phyloP scores from a whole-genome alignment of 1,284 basidiomycete species.

The Puccinia coronata region DNA sequence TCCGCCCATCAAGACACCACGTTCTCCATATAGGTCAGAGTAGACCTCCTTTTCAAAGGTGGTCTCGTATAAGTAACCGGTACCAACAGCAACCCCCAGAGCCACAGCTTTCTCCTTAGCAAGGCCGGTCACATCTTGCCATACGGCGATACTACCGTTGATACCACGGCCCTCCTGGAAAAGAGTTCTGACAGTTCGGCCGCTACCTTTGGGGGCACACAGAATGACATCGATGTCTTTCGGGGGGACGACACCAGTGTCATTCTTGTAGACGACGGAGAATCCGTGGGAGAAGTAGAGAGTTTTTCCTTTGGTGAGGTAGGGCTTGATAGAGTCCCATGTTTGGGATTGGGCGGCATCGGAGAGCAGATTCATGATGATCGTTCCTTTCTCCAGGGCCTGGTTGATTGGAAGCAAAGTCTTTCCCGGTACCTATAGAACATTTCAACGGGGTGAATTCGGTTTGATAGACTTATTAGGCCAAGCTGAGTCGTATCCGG shows the following conservation, averaged over 20 bases:
- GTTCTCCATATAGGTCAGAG: conserved; percentile 99
- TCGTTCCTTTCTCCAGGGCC: conserved; percentile 90
- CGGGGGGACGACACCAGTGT: conserved; percentile 90
- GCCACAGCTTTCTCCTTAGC: conserved; percentile 97
- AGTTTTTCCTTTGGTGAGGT: conserved; percentile 97
- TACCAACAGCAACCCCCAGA: conserved; percentile 89
- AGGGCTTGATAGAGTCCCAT: conserved; percentile 80
- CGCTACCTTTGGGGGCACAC: conserved; percentile 97
- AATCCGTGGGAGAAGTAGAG: conserved; percentile 99
- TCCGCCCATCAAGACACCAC: conserved; percentile 99
- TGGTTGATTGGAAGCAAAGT: conserved; percentile 98
- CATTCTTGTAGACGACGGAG: conserved; percentile 97
- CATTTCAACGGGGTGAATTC: not conserved
- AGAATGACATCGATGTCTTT: conserved; percentile 97
- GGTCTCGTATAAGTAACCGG: conserved; percentile 96
- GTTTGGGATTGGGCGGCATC: conserved; percentile 97
- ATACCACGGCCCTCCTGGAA: conserved; percentile 99
- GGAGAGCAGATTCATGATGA: conserved; percentile 99
- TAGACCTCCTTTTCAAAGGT: conserved; percentile 99
- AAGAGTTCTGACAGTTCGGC: conserved; percentile 96
- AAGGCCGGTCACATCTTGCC: conserved; percentile 88
- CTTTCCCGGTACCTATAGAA: conserved; percentile 79
- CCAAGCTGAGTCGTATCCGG: not conserved
- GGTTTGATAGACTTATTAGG: not conserved
- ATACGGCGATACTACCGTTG: conserved; percentile 70